These are phyloP conservation scores for Coemansia guatemalensis DNA, from an alignment of 192 early-diverging fungal species.

Conservation along the genomic window DNA sequence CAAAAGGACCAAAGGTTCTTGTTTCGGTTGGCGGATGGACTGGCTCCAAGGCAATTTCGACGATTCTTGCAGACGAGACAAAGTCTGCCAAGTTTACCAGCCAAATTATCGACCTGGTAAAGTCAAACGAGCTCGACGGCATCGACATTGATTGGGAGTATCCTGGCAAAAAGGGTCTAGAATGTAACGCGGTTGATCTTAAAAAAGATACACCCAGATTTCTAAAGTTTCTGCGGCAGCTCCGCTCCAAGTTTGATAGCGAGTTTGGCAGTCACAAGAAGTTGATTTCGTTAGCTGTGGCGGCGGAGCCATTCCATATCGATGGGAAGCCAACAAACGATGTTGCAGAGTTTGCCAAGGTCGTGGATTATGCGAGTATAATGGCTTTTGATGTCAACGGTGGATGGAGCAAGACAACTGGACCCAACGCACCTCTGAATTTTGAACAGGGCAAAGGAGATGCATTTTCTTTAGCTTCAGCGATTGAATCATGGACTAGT, in stretches of 20 bases:
- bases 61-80: constrained; percentile 2
- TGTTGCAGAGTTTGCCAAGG: constrained; percentile 60
- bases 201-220: constrained; percentile 65
- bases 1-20: constrained; percentile 56
- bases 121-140: constrained; percentile 61
- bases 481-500: constrained; percentile 58
- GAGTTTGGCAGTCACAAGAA: constrained; percentile 46
- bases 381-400: constrained; percentile 68
- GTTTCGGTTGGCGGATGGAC: constrained; percentile 70
- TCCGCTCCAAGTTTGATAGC: constrained; percentile 54
- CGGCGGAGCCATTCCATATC: constrained; percentile 58
- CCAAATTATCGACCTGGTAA: constrained; percentile 52
- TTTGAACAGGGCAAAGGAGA: constrained; percentile 28
- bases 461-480: constrained; percentile 49
- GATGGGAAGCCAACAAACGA: constrained; percentile 46
- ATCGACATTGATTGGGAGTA: constrained; percentile 78
- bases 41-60: constrained; percentile 53
- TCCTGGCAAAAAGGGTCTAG: constrained; percentile 41
- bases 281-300: constrained; percentile 63
- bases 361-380: constrained; percentile 62
- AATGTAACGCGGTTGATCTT: constrained; percentile 41
- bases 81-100: constrained; percentile 44
- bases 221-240: constrained; percentile 57
- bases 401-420: constrained; percentile 55
- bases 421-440: constrained; percentile 61